Percentiles rank a stretch among this genome's conserved stretches.
These are phyloP conservation scores for Boletus subcaerulescens DNA, from an alignment of 768 basidiomycete species.

Conservation along the genomic window DNA sequence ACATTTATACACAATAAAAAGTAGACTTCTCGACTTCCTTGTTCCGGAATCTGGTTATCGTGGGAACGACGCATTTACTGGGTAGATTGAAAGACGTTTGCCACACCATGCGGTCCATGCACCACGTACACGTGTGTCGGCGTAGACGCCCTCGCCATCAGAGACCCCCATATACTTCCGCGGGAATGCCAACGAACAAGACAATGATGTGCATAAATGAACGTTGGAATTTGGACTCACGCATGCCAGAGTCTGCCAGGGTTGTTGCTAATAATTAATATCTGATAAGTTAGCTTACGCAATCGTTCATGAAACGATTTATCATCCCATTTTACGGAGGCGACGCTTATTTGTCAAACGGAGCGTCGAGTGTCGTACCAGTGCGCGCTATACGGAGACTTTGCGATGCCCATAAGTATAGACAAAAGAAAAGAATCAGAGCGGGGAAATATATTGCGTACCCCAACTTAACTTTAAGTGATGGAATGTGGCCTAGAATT, in stretches of 20 bases:
- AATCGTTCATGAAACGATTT: slow-evolving; percentile 3
- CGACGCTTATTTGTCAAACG: slow-evolving; percentile 16
- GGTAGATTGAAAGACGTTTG: slow-evolving; percentile 7
- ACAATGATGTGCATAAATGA: no score
- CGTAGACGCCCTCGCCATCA: no score
- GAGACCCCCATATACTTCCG: no score
- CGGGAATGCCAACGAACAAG: no score
- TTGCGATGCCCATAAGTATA: slow-evolving; percentile 14
- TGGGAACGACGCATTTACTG: slow-evolving; percentile 8
- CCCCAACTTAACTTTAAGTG: not conserved
- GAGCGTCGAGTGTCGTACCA: not conserved
- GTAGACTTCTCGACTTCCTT: slow-evolving; percentile 20
- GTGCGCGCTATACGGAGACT: not conserved
- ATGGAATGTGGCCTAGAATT: not conserved
- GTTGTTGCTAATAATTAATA: not conserved
- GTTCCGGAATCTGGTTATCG: slow-evolving; percentile 12
- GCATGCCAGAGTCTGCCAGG: no score
- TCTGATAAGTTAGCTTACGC: no score
- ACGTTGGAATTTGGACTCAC: no score
- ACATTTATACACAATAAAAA: slow-evolving; percentile 18
- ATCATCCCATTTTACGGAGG: not conserved
- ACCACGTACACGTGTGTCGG: slow-evolving; percentile 9
- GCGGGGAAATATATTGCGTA: slow-evolving; percentile 1
- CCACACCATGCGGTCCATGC: slow-evolving; percentile 17
- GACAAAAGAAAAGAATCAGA: slow-evolving; percentile 3